These are phyloP conservation scores for Cladorrhinum sp. DNA, from an alignment of 2,329 filamentous ascomycete genomes.

Conservation along the genomic window DNA sequence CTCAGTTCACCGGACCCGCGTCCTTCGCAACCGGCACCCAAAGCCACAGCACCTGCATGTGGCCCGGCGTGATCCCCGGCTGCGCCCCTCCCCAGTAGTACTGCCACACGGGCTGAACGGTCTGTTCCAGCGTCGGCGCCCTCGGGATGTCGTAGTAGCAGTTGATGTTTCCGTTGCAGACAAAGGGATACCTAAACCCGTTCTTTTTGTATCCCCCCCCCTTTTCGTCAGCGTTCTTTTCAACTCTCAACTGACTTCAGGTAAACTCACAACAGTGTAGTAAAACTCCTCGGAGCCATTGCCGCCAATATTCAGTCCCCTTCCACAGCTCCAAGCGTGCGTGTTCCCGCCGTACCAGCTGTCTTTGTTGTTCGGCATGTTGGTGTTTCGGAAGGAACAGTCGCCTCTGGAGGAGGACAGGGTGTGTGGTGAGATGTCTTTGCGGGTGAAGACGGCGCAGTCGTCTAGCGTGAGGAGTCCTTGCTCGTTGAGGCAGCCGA, in stretches of 20 bases:
- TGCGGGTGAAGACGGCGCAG: slow-evolving; percentile 20
- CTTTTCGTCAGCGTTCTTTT: background rate
- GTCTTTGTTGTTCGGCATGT: slow-evolving; percentile 19
- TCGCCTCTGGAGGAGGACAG: slow-evolving; percentile 13
- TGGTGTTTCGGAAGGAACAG: slow-evolving; percentile 21
- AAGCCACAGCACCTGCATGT: slow-evolving; percentile 19
- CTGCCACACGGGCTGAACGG: slow-evolving; percentile 19
- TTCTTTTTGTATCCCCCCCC: slow-evolving; percentile 5
- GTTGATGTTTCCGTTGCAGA: slow-evolving; percentile 22
- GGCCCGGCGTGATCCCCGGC: slow-evolving; percentile 18
- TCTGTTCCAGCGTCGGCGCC: background rate
- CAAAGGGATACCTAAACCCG: slow-evolving; percentile 21
- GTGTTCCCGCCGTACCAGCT: slow-evolving; percentile 21
- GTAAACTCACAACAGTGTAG: slow-evolving; percentile 23
- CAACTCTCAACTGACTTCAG: background rate
- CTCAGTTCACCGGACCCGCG: background rate
- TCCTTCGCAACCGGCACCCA: slow-evolving; percentile 17
- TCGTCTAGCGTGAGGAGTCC: slow-evolving; percentile 12
- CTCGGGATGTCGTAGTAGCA: slow-evolving; percentile 21
- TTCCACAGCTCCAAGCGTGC: slow-evolving; percentile 19
- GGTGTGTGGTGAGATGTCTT: slow-evolving; percentile 6
- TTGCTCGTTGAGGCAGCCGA: slow-evolving; percentile 23
- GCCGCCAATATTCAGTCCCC: background rate
- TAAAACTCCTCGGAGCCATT: slow-evolving; percentile 9
- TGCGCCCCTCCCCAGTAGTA: slow-evolving; percentile 23